These are phyloP conservation scores for Trichoderma koningiopsis DNA, from an alignment of 2,329 filamentous ascomycete genomes.

Conservation along the genomic window DNA sequence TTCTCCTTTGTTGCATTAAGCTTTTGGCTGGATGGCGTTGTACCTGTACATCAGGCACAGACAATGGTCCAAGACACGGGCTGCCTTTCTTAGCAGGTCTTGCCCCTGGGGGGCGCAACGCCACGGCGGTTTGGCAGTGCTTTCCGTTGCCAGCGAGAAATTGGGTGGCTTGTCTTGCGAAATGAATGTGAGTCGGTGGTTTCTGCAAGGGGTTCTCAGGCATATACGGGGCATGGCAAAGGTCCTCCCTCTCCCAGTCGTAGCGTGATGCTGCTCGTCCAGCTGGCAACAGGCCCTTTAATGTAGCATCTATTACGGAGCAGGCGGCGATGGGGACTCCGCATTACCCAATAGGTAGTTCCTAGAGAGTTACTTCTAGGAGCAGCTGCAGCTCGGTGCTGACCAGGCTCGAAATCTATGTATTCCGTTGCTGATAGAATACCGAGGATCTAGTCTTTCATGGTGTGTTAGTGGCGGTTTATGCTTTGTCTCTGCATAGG, in stretches of 20 bases:
- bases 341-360: not conserved
- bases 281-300: not conserved
- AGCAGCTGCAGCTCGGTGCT: constrained; percentile 2
- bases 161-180: not conserved
- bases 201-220: constrained; percentile 4
- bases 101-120: constrained; percentile 23
- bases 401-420: not conserved
- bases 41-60: not conserved
- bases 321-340: not conserved
- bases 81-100: not conserved
- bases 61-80: not conserved
- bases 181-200: constrained; percentile 23
- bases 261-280: not conserved
- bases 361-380: not conserved
- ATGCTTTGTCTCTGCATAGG: not conserved
- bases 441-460: not conserved
- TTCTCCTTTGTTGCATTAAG: not conserved
- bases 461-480: not conserved
- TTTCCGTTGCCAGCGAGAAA: not conserved
- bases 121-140: not conserved
- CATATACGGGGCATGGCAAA: not conserved
- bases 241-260: not conserved
- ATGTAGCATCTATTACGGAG: constrained; percentile 6
- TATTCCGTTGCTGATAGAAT: not conserved
- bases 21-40: not conserved